Base-by-base conservation (phyloP, 148 eudicot genomes). In the Hydrangea macrophylla region DNA sequence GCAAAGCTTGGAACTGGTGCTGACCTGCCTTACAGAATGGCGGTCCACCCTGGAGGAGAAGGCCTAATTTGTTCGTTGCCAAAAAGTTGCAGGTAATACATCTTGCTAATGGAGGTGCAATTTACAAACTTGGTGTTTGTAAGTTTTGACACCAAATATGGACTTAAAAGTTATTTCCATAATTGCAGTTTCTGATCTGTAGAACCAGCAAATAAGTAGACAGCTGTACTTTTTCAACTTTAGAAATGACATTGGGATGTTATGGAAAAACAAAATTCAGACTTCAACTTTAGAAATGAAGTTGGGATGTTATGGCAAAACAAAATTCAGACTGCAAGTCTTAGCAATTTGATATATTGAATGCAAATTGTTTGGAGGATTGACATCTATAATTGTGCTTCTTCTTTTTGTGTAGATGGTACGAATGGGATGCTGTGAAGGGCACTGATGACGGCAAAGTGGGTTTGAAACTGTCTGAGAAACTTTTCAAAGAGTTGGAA, bases 21-120 rank as follows among this genome's bases (percentile, higher is more conserved):
- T 70, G 98, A 90, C 65, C 62, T 93, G 77, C 98, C 98, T 9
- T 93, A 93, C 70, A 77, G 98, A 75, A 90, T 93, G 85, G 87
- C 97, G 26, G 89, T 90, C 67, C 96, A 93, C 76, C 98, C 98
- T 36, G 77, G 77, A 39, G 96, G 90, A 60, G 98, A 93, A 32
- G 92, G 95, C 56, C 23, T 93, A 20, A 82, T 93, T 33, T 88
- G 95, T 70, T 78, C 96, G 51, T 79, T 90, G 56, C 88, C 88
- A 2, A 77, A 78, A 10, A 77, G 74, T 75, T 93, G 95, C 95
- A 75, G 90, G 98, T 93, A 78, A 24, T 13, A 30, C 26, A 35
- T 3, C 8, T 35, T 35, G 39, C 39, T 8, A 3, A 35, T 4
- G 39, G 8, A 35, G 39, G 4, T 35, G 39, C 39, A 35, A 35